phyloP scores from a whole-genome alignment of 345 rosid genomes.

The Citrus medica region DNA sequence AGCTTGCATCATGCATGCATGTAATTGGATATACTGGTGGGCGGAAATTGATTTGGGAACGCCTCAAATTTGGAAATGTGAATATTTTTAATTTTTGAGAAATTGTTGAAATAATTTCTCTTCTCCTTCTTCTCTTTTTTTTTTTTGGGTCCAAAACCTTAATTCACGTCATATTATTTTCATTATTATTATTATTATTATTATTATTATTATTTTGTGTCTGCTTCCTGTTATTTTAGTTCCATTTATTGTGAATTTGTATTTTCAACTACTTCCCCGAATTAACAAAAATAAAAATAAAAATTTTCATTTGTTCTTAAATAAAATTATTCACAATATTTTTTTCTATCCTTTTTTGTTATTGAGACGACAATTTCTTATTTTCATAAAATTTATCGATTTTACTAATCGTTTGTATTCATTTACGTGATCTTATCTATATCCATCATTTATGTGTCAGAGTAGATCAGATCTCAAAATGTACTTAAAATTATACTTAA shows the following conservation, averaged over 20 bases:
- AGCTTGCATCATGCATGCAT: background rate
- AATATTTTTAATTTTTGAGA: background rate
- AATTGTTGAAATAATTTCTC: background rate
- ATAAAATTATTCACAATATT: background rate
- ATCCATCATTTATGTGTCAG: background rate
- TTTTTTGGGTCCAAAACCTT: background rate
- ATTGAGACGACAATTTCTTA: accelerated
- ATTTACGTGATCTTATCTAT: too few species aligned
- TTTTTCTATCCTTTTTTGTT: background rate
- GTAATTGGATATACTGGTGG: background rate
- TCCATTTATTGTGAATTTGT: background rate
- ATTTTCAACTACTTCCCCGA: background rate
- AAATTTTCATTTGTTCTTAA: background rate
- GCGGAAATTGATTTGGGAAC: background rate
- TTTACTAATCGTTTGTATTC: background rate
- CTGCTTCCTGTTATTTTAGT: background rate
- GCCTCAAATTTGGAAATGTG: background rate
- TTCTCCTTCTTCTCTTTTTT: background rate
- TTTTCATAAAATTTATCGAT: background rate
- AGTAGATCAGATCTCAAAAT: background rate
- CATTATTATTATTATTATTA: background rate
- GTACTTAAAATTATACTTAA: background rate
- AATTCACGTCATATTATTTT: background rate
- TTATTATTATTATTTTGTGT: background rate
- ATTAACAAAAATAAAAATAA: background rate